A percentile compares a stretch with the other conserved stretches of the same genome.
Evolutionary conservation across 2,329 filamentous ascomycete species (phyloP).

Genomic region (Amauroascus verrucosus): DNA sequence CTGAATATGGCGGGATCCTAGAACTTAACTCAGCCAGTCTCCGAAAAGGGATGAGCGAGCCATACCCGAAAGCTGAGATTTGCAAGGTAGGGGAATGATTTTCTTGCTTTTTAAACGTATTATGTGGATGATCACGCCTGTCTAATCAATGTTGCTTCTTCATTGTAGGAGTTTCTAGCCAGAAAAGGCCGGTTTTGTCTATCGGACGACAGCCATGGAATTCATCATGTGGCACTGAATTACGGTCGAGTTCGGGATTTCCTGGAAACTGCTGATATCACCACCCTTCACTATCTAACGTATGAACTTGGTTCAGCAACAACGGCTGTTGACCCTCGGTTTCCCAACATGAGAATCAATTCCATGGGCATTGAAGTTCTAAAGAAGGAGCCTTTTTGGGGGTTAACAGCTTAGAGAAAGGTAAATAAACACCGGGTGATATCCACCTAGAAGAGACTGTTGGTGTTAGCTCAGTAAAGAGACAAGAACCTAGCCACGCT

Average conservation of each 20-base stretch:
- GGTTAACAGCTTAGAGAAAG: not conserved
- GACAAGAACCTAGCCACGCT: too few species aligned
- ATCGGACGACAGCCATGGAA: conserved; percentile 88
- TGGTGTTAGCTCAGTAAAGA: too few species aligned
- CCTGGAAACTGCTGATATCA: conserved; percentile 44
- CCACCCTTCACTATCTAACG: conserved; percentile 31
- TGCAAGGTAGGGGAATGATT: conserved; percentile 51
- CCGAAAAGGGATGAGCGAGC: conserved; percentile 80
- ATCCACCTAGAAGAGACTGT: too few species aligned
- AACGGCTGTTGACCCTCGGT: conserved; percentile 25
- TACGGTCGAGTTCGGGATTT: conserved; percentile 63
- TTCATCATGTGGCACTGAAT: conserved; percentile 78
- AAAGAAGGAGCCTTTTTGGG: conserved; percentile 28
- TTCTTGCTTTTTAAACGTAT: not conserved
- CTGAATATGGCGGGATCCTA: conserved; percentile 65
- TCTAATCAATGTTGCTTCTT: not conserved
- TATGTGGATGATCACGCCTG: not conserved
- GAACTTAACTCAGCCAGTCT: conserved; percentile 84
- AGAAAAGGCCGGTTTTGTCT: conserved; percentile 76
- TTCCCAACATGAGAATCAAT: conserved; percentile 28
- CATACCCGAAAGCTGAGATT: conserved; percentile 72
- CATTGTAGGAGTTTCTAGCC: conserved; percentile 53
- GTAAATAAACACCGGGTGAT: too few species aligned
- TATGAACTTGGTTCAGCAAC: conserved; percentile 19
- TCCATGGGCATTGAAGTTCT: conserved; percentile 28